Evolutionary conservation across 345 rosid genomes (phyloP), one percentile per base, ranked within the genome.

Genomic region (Populus davidiana): DNA sequence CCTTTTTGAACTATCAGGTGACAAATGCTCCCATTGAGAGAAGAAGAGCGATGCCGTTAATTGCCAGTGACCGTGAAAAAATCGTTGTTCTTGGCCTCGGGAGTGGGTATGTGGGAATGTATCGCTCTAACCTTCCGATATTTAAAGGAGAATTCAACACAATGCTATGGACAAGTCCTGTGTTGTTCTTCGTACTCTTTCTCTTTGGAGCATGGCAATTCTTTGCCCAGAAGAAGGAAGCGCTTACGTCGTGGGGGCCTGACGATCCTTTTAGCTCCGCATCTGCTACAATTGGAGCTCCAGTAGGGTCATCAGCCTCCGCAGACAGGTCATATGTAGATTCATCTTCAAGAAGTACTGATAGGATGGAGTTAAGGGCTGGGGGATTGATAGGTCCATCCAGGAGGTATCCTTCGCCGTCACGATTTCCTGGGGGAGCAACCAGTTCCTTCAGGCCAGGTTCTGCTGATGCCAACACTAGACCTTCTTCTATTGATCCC

Each of bases 161-260:
- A 41, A 84, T 95, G 92, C 83, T 86, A 9, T 95, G 96, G 91
- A 93, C 94, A 47, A 89, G 91, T 67, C 99, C 99, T 27, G 94
- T 93, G 54, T 72, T 93, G 82, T 87, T 96, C 79, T 96, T 96
- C 81, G 67, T 96, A 69, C 83, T 93, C 69, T 91, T 96, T 83
- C 76, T 96, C 64, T 93, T 93, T 25, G 94, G 83, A 18, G 93
- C 97, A 4, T 96, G 99, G 99, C 93, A 92, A 71, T 93, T 96
- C 73, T 96, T 96, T 64, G 93, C 98, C 4, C 92, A 93, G 93
- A 96, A 96, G 91, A 93, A 96, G 85, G 99, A 93, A 79, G 91
- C 90, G 10, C 89, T 96, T 61, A 93, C 97, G 1, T 91, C 97
- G 10, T 96, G 98, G 98, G 99, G 99, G 78, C 90, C 96, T 0